Percentiles rank a stretch among this genome's conserved stretches.
phyloP scores from a whole-genome alignment of 106 monocot genomes.

The Dioscorea zingiberensis region DNA sequence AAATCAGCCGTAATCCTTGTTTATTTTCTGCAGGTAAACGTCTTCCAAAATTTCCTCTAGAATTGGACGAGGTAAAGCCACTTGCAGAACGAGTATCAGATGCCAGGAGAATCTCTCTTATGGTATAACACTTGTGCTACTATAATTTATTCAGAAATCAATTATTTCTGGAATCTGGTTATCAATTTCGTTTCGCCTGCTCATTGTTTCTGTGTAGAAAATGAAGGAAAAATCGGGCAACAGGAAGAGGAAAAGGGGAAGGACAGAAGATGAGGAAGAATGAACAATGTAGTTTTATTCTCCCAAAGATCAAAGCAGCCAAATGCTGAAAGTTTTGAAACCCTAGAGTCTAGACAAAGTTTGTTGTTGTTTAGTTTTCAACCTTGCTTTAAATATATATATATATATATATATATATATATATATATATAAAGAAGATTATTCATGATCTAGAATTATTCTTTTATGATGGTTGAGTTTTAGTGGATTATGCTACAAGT shows the following conservation, averaged over 20 bases:
- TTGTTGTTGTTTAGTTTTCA: too few species aligned
- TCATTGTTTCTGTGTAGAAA: slow-evolving; percentile 25
- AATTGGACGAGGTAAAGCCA: slow-evolving; percentile 37
- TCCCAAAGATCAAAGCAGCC: too few species aligned
- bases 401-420: too few species aligned
- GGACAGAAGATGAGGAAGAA: slow-evolving; percentile 39
- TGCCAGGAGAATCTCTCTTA: slow-evolving; percentile 47
- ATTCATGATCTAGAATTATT: too few species aligned
- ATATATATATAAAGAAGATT: too few species aligned
- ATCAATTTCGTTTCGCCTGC: not conserved
- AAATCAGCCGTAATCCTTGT: not conserved
- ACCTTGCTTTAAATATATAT: too few species aligned
- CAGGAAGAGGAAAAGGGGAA: slow-evolving; percentile 36
- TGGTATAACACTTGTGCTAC: slow-evolving; percentile 23
- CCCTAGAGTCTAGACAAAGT: too few species aligned
- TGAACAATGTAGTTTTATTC: too few species aligned
- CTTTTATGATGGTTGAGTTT: too few species aligned
- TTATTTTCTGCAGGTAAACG: slow-evolving; percentile 33
- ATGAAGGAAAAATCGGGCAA: slow-evolving; percentile 41
- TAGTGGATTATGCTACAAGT: too few species aligned
- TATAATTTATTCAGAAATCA: not conserved
- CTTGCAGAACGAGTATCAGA: slow-evolving; percentile 45
- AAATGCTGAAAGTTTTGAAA: too few species aligned
- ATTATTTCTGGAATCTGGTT: not conserved
- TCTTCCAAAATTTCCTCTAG: slow-evolving; percentile 32